phyloP scores from a whole-genome alignment of 2,329 filamentous ascomycete species.

The Fusarium buxicola region DNA sequence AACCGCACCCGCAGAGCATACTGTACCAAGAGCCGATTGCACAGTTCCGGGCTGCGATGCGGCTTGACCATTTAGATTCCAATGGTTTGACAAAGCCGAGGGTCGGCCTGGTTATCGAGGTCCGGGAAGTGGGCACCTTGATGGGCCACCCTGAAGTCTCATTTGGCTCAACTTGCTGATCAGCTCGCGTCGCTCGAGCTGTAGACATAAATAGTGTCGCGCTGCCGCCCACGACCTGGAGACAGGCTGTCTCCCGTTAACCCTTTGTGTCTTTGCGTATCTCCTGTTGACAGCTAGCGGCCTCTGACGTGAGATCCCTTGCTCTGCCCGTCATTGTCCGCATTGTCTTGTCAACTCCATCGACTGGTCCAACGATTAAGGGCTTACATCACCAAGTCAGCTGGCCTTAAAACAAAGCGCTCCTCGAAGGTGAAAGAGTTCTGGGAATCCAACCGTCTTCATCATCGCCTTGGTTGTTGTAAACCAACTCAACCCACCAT shows the following conservation, averaged over 20 bases:
- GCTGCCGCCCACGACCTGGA: background rate
- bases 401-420: constrained; percentile 6
- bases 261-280: constrained; percentile 23
- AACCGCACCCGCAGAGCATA: constrained; percentile 8
- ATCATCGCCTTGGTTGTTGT: background rate
- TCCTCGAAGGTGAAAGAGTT: background rate
- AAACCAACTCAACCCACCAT: constrained; percentile 23
- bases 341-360: constrained; percentile 20
- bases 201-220: constrained; percentile 38
- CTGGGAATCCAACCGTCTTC: background rate
- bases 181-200: constrained; percentile 6
- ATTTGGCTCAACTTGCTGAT: constrained; percentile 24
- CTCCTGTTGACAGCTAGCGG: constrained; percentile 3
- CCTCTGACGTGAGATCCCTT: constrained; percentile 38
- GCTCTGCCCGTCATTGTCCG: constrained; percentile 21
- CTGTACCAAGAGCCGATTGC: constrained; percentile 20
- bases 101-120: constrained; percentile 31
- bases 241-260: background rate
- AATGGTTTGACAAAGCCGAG: constrained; percentile 35
- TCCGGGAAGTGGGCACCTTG: constrained; percentile 41
- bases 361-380: constrained; percentile 16
- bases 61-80: constrained; percentile 17
- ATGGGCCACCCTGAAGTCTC: constrained; percentile 35
- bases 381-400: constrained; percentile 24
- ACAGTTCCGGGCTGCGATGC: constrained; percentile 18